Base-by-base conservation (phyloP, 2,329 filamentous ascomycete genomes). In the Fusarium ramigenum region DNA sequence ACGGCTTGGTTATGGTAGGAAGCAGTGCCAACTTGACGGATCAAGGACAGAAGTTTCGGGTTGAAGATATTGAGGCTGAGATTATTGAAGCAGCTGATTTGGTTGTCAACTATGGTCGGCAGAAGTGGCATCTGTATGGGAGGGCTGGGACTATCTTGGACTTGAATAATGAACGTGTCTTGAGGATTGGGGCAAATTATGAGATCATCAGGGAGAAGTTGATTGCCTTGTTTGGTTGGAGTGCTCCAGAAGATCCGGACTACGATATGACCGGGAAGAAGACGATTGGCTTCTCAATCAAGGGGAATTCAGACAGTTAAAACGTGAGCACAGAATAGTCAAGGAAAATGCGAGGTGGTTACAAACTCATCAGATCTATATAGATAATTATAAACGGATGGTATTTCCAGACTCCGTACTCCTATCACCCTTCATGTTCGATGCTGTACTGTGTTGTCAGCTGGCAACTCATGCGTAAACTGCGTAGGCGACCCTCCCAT, bases 331-430 rank as follows among this genome's bases (percentile, higher is more conserved):
- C 4, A 5, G 7, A n/a, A 16, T 6, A 39, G 16, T 8, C 0
- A 23, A 11, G 9, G 6, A 19, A 1, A 19, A 52, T 19, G 9
- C 3, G 2, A 52, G 3, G 12, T 19, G 14, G 32, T 34, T 34
- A 5, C 4, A 19, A 23, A 6, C 4, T 25, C 4, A 15, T 21
- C 4, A 4, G 4, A 7, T 15, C 23, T 19, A 0, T 25, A 21
- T 25, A 25, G 15, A 16, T 16, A 8, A 7, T 4, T 11, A 4
- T 25, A 21, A 34, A 40, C 14, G 4, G 28, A 25, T 28, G 28
- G 40, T 47, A 12, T n/a, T 4, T 8, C 8, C 28, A 42, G 36
- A 36, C 28, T 49, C 43, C 36, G 3, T 23, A n/a, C 53, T 49
- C 28, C n/a, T 10, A 5, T 16, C 9, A 7, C 4, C 15, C 3